Evolutionary conservation across 2,329 filamentous ascomycete species (phyloP), one percentile per base, ranked within the genome.

Genomic region (Aureobasidium sp.): DNA sequence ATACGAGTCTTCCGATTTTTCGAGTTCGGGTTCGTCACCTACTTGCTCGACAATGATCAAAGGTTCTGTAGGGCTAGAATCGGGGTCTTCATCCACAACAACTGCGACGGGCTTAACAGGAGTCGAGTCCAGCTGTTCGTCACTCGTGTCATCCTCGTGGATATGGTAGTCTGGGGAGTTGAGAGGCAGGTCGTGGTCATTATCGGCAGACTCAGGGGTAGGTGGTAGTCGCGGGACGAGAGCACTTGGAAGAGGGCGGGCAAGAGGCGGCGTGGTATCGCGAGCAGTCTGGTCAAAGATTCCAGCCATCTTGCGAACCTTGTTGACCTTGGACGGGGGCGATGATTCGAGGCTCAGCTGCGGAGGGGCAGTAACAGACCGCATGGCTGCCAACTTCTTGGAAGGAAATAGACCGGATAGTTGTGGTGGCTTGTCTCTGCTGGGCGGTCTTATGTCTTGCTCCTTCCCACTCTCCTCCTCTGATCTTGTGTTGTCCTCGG

Each of bases 271-370:
- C 4, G 17, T 17, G 11, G 25, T 49, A 9, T 58, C 43, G 33
- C 43, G 42, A 8, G 38, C 47, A 31, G 58, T 27, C 29, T 53
- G 27, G 13, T 60, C 37, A 40, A 60, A 53, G 5, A 50, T 42
- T 2, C 49, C 58, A 23, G 58, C 58, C 46, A 60, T 60, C 27
- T 60, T 33, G 7, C 46, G 58, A 17, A 60, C 58, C 17, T 40
- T 57, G 42, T 46, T 57, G 31, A 35, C 37, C 23, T 69, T 70
- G 23, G 76, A 75, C 23, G 77, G 74, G 19, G 77, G 69, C 42
- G 77, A 76, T 9, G 75, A 73, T 40, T 76, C 67, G 7, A 79
- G 60, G 7, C 74, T 74, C 17, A 79, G 67, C 19, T 79, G 73
- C 13, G 75, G 70, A 35, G 78, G 71, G 33, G 68, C 69, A 8